Base-by-base conservation (phyloP, 805 yeast genomes). In the Schwanniomyces sp. region DNA sequence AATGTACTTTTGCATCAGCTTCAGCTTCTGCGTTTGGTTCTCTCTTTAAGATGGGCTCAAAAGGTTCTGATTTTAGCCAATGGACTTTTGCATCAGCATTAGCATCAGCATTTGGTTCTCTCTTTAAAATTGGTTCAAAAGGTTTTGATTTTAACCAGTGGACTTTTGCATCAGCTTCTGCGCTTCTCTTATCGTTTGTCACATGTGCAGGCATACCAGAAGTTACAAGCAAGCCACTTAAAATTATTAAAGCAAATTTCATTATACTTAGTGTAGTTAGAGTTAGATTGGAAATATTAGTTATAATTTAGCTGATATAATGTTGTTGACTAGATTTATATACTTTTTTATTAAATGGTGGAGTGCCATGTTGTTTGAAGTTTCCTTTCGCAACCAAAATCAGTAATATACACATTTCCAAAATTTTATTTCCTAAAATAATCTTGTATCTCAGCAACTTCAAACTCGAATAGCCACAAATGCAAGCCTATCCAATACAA, bases 1-100 rank as follows among this genome's bases (percentile, higher is more conserved):
- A 53, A 17, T 49, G 45, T 47, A 51, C 49, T 12, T 38, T 28
- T 24, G 55, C 58, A 16, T 52, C 54, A 34, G 63, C 58, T 17
- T 57, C 56, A 34, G 59, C 61, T 21, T 57, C 56, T 34, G 61
- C 62, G 36, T 52, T 41, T 18, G 54, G 56, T 24, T 59, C 61
- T 46, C 51, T 45, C 44, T 46, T 48, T 7, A 46, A 25, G 27
- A 49, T 48, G 18, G 63, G 64, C 47, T 58, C 56, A 42, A 53
- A 57, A 16, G 41, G 47, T 37, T 43, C 40, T 26, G 46, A 39
- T 11, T 32, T 40, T 46, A 46, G 46, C 54, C 53, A 53, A 17
- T 48, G 44, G 47, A 51, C 49, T 7, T 38, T 28, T 14, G 55
- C 58, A 12, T 53, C 57, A 26, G 63, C 61, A 21, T 56, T 58